Evolutionary conservation across 1,284 basidiomycete species (phyloP).

Genomic region (Boletus albobrunnescens): DNA sequence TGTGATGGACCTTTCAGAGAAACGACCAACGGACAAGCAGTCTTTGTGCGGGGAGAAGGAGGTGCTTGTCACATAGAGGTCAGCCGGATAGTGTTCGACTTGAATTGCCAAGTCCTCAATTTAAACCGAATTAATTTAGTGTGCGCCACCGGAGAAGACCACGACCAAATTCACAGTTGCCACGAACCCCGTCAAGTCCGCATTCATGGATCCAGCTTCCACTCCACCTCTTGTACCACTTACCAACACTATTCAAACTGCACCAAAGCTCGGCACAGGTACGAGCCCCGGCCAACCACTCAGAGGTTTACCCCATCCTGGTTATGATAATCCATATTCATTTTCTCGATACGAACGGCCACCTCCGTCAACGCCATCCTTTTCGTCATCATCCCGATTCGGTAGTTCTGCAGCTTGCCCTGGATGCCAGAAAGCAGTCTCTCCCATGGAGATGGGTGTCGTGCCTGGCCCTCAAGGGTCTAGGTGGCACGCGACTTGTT

Average conservation of each 20-base stretch:
- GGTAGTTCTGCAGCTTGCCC: conserved; percentile 64
- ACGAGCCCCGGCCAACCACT: conserved; percentile 9
- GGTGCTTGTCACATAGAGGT: conserved; percentile 74
- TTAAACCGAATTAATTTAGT: conserved; percentile 43
- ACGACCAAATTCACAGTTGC: conserved; percentile 32
- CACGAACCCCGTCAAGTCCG: conserved; percentile 23
- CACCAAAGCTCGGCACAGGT: conserved; percentile 21
- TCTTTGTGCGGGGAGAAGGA: conserved; percentile 59
- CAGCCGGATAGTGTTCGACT: conserved; percentile 22
- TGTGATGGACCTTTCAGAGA: conserved; percentile 65
- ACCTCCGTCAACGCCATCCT: conserved; percentile 37
- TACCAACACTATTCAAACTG: conserved; percentile 25
- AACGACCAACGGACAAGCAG: conserved; percentile 53
- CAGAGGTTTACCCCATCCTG: conserved; percentile 12
- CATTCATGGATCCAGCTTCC: conserved; percentile 14
- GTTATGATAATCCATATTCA: conserved; percentile 23
- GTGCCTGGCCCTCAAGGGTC: conserved; percentile 77
- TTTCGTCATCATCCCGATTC: conserved; percentile 54
- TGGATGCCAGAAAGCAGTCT: conserved; percentile 67
- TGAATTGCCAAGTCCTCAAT: conserved; percentile 2
- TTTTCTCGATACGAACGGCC: conserved; percentile 49
- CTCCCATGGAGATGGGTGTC: conserved; percentile 77
- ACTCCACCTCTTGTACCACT: conserved; percentile 20
- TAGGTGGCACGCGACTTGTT: conserved; percentile 70
- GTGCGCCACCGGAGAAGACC: conserved; percentile 54